Conservation (phyloP, 345 rosid species). For the Citrus reticulata region DNA sequence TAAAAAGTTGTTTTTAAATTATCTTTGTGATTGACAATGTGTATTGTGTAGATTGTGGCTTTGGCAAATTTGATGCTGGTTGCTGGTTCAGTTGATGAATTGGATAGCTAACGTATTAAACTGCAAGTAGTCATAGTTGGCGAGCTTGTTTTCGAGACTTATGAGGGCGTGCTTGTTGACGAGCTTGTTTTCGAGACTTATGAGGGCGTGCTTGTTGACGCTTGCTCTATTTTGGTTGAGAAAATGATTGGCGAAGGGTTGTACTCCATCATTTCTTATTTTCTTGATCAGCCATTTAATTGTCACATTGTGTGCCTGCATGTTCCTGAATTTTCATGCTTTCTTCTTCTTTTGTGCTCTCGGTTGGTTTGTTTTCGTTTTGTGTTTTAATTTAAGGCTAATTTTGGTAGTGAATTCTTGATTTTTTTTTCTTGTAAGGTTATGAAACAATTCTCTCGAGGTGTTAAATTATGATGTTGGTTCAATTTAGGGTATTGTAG, state of each 20-base stretch:
- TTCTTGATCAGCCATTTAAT: not conserved
- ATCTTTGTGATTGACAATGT: too few species aligned
- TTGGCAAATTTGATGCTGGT: too few species aligned
- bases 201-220: constrained; percentile 36
- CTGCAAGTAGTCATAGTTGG: too few species aligned
- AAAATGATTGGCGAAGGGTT: constrained; percentile 38
- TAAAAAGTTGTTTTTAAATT: too few species aligned
- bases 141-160: constrained; percentile 31
- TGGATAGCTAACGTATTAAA: too few species aligned
- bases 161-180: constrained; percentile 35
- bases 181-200: constrained; percentile 28
- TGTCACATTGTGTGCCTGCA: constrained; percentile 16
- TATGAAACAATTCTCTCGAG: not conserved
- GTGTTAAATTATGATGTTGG: not conserved
- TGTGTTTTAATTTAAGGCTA: not conserved
- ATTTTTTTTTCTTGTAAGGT: not conserved
- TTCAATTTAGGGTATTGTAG: not conserved
- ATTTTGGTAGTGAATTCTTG: not conserved
- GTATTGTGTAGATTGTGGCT: too few species aligned
- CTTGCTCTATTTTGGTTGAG: constrained; percentile 20
- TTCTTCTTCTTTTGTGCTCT: not conserved
- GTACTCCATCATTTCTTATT: not conserved
- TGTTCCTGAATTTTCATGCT: not conserved
- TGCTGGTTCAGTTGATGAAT: too few species aligned
- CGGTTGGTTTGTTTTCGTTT: not conserved